Conservation (phyloP, 306 rosid species). For the Potentilla sterilis region DNA sequence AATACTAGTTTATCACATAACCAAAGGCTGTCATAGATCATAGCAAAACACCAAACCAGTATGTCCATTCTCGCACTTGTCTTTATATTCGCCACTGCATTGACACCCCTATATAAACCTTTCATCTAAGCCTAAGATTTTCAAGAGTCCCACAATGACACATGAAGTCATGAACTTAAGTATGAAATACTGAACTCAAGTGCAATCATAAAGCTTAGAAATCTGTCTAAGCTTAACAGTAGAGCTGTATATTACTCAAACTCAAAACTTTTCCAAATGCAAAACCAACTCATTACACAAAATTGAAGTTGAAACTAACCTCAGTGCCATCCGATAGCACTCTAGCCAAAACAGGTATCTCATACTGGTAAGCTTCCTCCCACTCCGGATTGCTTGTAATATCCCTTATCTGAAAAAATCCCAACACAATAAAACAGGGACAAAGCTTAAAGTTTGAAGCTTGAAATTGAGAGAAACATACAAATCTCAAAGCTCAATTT, state of each 20-base stretch:
- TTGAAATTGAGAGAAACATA: neutral
- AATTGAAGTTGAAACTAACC: conserved; percentile 46
- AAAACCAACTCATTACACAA: conserved; percentile 2
- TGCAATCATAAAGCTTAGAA: neutral
- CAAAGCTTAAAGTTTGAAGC: neutral
- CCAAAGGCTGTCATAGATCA: neutral
- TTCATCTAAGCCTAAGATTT: neutral
- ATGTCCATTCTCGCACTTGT: neutral
- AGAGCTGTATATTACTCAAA: neutral
- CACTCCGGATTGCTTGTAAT: conserved; percentile 75
- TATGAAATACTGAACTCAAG: neutral
- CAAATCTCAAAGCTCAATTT: too few relatives aligned
- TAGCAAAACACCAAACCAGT: neutral
- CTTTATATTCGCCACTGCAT: neutral
- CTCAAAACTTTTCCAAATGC: neutral
- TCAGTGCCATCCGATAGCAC: conserved; percentile 79
- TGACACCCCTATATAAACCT: neutral
- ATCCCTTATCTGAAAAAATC: conserved; percentile 63
- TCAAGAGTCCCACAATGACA: neutral
- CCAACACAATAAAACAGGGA: conserved; percentile 3
- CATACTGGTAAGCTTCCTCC: conserved; percentile 87
- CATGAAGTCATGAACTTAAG: neutral
- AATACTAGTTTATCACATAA: neutral
- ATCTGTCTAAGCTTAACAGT: neutral
- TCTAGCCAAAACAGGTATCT: conserved; percentile 85